A percentile compares a stretch with the other conserved stretches of the same genome.
Conservation (phyloP, 2,329 filamentous ascomycete species). For the Colletotrichum cordylinicola region DNA sequence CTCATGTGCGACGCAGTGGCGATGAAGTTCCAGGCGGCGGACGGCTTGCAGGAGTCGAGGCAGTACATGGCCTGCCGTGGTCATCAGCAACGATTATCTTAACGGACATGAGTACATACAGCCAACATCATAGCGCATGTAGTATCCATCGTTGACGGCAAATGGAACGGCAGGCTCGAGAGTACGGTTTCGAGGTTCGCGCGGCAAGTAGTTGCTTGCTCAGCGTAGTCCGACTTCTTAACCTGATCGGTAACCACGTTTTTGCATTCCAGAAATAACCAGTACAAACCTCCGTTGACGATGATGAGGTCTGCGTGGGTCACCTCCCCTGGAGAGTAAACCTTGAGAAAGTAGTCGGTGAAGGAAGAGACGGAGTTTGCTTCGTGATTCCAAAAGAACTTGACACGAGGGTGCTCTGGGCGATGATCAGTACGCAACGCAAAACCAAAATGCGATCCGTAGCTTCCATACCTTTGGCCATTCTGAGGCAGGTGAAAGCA, state of each 20-base stretch:
- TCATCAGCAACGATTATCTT: background rate
- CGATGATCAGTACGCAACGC: background rate
- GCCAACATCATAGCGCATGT: conserved; percentile 25
- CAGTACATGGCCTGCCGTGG: conserved; percentile 21
- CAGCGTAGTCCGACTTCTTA: conserved; percentile 12
- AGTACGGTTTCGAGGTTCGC: conserved; percentile 28
- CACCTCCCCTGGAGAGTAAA: conserved; percentile 23
- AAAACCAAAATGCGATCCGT: background rate
- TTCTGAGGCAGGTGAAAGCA: conserved; percentile 14
- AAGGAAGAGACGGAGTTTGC: conserved; percentile 12
- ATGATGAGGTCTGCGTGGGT: conserved; percentile 26
- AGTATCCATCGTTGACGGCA: conserved; percentile 19
- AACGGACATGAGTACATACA: background rate
- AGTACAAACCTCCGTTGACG: conserved; percentile 25
- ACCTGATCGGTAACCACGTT: conserved; percentile 2
- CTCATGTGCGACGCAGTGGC: conserved; percentile 23
- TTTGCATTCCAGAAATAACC: conserved; percentile 26
- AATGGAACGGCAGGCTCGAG: conserved; percentile 25
- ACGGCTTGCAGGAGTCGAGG: conserved; percentile 25
- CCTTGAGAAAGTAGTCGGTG: conserved; percentile 26
- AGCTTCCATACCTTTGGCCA: conserved; percentile 7
- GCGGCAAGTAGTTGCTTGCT: conserved; percentile 21
- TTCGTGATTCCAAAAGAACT: conserved; percentile 3
- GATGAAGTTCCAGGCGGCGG: conserved; percentile 27
- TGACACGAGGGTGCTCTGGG: background rate